phyloP scores from a whole-genome alignment of 805 yeast genomes.

The Diddensiella transvaalensis region DNA sequence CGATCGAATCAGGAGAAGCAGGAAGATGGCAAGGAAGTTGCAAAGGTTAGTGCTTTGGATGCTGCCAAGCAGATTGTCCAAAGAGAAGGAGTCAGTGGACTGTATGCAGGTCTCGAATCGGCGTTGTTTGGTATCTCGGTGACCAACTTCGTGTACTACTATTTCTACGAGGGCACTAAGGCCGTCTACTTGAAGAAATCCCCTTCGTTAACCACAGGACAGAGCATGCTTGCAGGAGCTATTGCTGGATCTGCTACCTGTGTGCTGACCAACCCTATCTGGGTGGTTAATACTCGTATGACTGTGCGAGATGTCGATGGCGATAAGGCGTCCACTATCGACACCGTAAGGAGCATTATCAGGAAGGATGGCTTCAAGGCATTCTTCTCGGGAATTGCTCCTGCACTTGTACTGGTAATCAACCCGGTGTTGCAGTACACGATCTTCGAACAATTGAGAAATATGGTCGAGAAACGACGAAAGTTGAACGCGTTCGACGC shows the following conservation, averaged over 20 bases:
- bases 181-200: slow-evolving; percentile 23
- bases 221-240: slow-evolving; percentile 74
- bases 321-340: slow-evolving; percentile 46
- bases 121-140: slow-evolving; percentile 83
- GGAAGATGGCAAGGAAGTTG: slow-evolving; percentile 20
- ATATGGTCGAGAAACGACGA: slow-evolving; percentile 52
- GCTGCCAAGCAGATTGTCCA: slow-evolving; percentile 47
- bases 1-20: slow-evolving; percentile 24
- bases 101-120: slow-evolving; percentile 82
- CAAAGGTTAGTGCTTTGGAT: slow-evolving; percentile 30
- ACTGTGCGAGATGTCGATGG: slow-evolving; percentile 48
- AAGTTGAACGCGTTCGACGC: slow-evolving; percentile 69
- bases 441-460: slow-evolving; percentile 80
- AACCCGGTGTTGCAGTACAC: slow-evolving; percentile 94
- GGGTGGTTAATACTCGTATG: slow-evolving; percentile 93
- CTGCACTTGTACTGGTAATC: slow-evolving; percentile 79
- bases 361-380: slow-evolving; percentile 67
- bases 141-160: slow-evolving; percentile 86
- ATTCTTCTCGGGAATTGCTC: slow-evolving; percentile 79
- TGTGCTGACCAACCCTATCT: slow-evolving; percentile 78
- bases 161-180: slow-evolving; percentile 74
- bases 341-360: slow-evolving; percentile 57
- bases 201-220: slow-evolving; percentile 45
- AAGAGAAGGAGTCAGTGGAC: slow-evolving; percentile 61
- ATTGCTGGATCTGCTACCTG: slow-evolving; percentile 86